A percentile compares a stretch with the other conserved stretches of the same genome.
These are phyloP conservation scores for Nakaseomyces bracarensis DNA, from an alignment of 1,139 yeast genomes.

Conservation along the genomic window DNA sequence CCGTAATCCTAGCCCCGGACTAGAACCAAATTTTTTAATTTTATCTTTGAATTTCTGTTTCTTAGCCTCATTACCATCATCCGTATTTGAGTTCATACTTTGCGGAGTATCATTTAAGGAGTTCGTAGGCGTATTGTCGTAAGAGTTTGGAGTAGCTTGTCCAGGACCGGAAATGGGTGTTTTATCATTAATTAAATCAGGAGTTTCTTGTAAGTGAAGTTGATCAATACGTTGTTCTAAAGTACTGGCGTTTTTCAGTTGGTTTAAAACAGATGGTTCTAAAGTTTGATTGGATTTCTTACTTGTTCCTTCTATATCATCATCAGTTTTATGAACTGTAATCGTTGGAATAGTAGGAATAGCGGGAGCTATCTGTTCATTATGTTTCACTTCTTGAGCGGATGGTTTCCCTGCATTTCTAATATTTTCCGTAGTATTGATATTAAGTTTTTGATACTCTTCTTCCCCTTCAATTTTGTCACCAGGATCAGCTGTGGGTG, in stretches of 20 bases:
- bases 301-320: not conserved
- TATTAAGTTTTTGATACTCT: too few species aligned
- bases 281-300: not conserved
- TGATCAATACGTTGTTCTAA: not conserved
- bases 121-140: not conserved
- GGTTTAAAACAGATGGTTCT: not conserved
- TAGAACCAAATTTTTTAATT: constrained; percentile 4
- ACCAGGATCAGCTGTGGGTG: too few species aligned
- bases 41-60: constrained; percentile 7
- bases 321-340: not conserved
- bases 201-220: not conserved
- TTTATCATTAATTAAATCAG: not conserved
- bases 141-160: not conserved
- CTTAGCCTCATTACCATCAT: not conserved
- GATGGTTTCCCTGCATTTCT: not conserved
- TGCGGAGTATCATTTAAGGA: not conserved
- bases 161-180: not conserved
- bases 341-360: constrained; percentile 2
- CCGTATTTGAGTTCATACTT: not conserved
- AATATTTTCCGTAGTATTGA: too few species aligned
- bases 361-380: not conserved
- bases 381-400: not conserved
- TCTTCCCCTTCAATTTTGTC: too few species aligned
- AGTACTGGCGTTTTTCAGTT: not conserved
- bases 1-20: constrained; percentile 7